These are phyloP conservation scores for Penicillium fuscoglaucum DNA, from an alignment of 2,329 filamentous ascomycete genomes.

Conservation along the genomic window DNA sequence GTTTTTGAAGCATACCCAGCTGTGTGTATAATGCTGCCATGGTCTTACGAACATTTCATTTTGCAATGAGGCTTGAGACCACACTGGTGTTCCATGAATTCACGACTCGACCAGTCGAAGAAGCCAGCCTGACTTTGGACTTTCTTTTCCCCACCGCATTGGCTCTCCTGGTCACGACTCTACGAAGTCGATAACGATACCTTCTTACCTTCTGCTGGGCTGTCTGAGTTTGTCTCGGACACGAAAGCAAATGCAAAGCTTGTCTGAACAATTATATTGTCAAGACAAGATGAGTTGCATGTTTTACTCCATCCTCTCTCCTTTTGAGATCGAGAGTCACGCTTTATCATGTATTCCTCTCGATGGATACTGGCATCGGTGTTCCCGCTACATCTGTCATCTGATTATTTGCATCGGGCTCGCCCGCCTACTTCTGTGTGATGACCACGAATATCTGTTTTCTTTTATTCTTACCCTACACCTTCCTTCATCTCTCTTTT, in stretches of 20 bases:
- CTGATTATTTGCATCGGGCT: constrained; percentile 14
- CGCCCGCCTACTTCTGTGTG: constrained; percentile 11
- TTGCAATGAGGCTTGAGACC: constrained; percentile 26
- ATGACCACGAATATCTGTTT: constrained; percentile 21
- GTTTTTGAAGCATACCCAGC: constrained; percentile 4
- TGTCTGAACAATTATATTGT: constrained; percentile 1
- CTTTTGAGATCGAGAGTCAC: constrained; percentile 8
- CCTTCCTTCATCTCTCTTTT: constrained; percentile 6
- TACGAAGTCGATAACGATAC: constrained; percentile 18
- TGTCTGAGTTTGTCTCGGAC: neutral
- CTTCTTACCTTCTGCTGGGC: constrained; percentile 1
- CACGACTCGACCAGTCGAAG: constrained; percentile 28
- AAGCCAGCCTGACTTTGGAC: constrained; percentile 2
- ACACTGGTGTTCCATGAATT: constrained; percentile 34
- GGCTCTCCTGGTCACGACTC: constrained; percentile 17
- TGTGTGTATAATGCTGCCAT: constrained; percentile 25
- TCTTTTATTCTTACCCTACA: neutral
- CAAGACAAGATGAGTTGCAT: constrained; percentile 3
- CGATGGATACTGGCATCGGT: constrained; percentile 2
- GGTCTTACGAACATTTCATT: constrained; percentile 30
- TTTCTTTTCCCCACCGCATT: neutral
- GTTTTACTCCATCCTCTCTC: constrained; percentile 6
- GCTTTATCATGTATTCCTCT: constrained; percentile 5
- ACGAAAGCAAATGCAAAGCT: constrained; percentile 7
- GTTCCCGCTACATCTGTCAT: constrained; percentile 1